Percentiles rank a stretch among this genome's conserved stretches.
Conservation (phyloP, 495 filamentous ascomycete genomes). For the Acidiella bohemica region DNA sequence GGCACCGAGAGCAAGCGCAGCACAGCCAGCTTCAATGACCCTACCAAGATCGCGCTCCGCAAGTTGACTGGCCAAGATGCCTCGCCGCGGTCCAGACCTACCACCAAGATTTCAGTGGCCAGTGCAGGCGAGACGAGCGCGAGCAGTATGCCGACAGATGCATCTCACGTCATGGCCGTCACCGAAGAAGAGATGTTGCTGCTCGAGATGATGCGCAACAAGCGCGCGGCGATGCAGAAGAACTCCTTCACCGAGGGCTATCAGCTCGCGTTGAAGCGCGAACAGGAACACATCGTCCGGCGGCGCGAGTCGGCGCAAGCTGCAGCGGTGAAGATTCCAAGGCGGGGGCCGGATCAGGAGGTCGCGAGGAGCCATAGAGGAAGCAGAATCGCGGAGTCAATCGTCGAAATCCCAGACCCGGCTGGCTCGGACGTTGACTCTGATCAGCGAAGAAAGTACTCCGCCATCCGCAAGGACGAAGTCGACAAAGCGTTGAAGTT, state of each 20-base stretch:
- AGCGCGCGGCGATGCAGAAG: constrained; percentile 62
- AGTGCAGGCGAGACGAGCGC: constrained; percentile 7
- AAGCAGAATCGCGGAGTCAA: constrained; percentile 1
- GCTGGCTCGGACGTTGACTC: not conserved
- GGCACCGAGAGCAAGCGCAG: not conserved
- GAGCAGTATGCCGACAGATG: constrained; percentile 15
- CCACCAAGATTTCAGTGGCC: constrained; percentile 1
- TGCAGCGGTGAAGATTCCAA: constrained; percentile 9
- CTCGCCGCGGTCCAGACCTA: not conserved
- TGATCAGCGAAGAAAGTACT: constrained; percentile 7
- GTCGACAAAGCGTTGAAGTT: constrained; percentile 17
- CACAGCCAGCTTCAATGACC: not conserved
- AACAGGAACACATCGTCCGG: constrained; percentile 10
- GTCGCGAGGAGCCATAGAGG: not conserved
- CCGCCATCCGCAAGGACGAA: constrained; percentile 11
- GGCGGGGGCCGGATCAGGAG: constrained; percentile 3
- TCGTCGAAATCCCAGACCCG: constrained; percentile 2
- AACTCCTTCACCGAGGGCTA: constrained; percentile 49
- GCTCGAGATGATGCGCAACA: constrained; percentile 65
- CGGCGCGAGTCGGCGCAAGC: constrained; percentile 7
- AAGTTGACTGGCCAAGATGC: not conserved
- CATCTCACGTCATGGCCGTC: constrained; percentile 59
- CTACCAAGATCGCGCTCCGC: constrained; percentile 3
- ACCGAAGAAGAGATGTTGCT: constrained; percentile 75
- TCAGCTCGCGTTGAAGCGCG: constrained; percentile 21